These are phyloP conservation scores for Pseudogymnoascus sp. DNA, from an alignment of 2,329 filamentous ascomycete species.

Conservation along the genomic window DNA sequence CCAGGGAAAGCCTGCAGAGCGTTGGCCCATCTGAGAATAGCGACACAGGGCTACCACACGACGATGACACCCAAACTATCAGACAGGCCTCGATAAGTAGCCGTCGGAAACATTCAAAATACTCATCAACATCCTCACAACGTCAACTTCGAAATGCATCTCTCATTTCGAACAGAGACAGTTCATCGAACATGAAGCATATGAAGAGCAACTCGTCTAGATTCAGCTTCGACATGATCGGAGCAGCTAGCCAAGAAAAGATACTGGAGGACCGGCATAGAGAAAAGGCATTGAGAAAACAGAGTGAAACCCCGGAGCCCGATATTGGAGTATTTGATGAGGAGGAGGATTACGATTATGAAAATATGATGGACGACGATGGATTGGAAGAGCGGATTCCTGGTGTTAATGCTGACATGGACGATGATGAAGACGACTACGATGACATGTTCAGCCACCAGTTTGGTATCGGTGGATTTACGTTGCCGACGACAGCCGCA, in stretches of 20 bases:
- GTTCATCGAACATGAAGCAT: constrained; percentile 45
- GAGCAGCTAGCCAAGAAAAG: constrained; percentile 59
- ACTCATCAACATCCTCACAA: constrained; percentile 28
- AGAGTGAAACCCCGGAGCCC: constrained; percentile 33
- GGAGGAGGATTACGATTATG: constrained; percentile 53
- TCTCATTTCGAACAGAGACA: constrained; percentile 37
- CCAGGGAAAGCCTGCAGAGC: constrained; percentile 13
- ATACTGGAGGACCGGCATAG: constrained; percentile 66
- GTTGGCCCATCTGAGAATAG: not conserved
- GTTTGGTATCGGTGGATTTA: constrained; percentile 22
- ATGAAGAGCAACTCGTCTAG: constrained; percentile 72
- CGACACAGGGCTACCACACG: not conserved
- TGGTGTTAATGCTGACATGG: constrained; percentile 42
- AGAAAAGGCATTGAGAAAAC: constrained; percentile 56
- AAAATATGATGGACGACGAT: constrained; percentile 58
- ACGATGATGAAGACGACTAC: constrained; percentile 30
- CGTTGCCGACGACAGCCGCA: constrained; percentile 27
- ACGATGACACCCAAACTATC: constrained; percentile 14
- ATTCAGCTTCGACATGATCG: constrained; percentile 76
- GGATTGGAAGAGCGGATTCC: constrained; percentile 62
- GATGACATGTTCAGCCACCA: constrained; percentile 40
- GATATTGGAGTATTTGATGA: constrained; percentile 35
- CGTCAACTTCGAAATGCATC: constrained; percentile 35
- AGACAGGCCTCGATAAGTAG: constrained; percentile 12
- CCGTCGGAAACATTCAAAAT: constrained; percentile 23